Evolutionary conservation across 495 filamentous ascomycete species (phyloP), one percentile per base, ranked within the genome.

Genomic region (Cairneyella variabilis): DNA sequence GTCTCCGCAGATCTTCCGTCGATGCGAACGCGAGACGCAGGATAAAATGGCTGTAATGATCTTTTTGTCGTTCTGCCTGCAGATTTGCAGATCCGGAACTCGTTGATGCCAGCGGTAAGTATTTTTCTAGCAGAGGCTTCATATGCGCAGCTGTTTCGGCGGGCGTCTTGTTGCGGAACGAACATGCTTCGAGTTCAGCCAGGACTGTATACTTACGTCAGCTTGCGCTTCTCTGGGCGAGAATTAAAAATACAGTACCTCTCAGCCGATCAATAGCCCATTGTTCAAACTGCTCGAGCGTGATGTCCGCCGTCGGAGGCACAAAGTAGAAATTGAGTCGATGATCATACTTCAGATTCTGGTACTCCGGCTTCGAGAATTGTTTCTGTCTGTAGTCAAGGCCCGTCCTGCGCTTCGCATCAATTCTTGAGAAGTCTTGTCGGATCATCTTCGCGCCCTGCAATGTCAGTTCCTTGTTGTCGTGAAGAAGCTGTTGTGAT

Each of bases 41-140:
- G 60, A 97, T 97, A 66, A 96, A 99, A 69, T 99, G 95, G 43
- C 85, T 89, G 69, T 99, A 99, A 69, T 99, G 95, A 61, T 99
- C 95, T 69, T 91, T 95, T 69, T 90, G 88, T 17, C 95, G 83
- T 71, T 99, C 87, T 48, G 80, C 74, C 48, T 76, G 76, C 53
- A 90, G 69, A n/a, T 42, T 17, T 4, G 53, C 40, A 2, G 52
- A 50, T 0, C 36, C 20, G 2, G 51, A 57, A 2, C 63, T 48
- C 10, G 68, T 62, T 5, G 78, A 77, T 8, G 88, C 75, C 32
- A 99, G 83, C 3, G 89, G 89, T 18, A 99, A 80, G 67, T 87
- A 89, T 74, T 95, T 95, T 46, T 86, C 78, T 16, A 97, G 79
- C 9, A 96, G 75, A 9, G 88, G 83, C 53, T 76, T 82, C 71